These are phyloP conservation scores for Sanghuangporus sanghuang DNA, from an alignment of 1,284 basidiomycete species.

Conservation along the genomic window DNA sequence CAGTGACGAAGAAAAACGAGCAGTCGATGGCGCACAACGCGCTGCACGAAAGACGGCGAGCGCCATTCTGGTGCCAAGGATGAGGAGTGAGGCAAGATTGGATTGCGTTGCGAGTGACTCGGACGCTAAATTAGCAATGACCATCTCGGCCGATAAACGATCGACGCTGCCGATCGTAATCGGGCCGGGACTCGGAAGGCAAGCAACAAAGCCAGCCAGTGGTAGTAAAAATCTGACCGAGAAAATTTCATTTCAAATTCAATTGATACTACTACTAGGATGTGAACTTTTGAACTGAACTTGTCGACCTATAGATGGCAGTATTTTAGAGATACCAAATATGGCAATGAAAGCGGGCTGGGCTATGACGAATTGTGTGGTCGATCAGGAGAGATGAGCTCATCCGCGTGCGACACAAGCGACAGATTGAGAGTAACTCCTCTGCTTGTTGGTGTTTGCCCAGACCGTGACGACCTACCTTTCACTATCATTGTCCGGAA, in stretches of 20 bases:
- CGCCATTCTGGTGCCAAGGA: not conserved
- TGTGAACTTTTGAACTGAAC: not conserved
- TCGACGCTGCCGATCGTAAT: not conserved
- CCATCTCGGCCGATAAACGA: not conserved
- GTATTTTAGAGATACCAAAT: not conserved
- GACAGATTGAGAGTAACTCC: not conserved
- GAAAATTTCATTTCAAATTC: too few relatives aligned
- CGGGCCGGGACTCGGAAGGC: not conserved
- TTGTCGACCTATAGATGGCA: not conserved
- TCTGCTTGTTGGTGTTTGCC: too few relatives aligned
- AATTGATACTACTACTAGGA: too few relatives aligned
- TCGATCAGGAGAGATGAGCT: constrained; percentile 3
- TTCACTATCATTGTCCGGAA: not conserved
- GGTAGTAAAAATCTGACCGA: too few relatives aligned
- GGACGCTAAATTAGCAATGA: not conserved
- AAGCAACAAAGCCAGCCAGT: too few relatives aligned
- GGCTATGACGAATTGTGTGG: not conserved
- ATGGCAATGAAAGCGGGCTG: not conserved
- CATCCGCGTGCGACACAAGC: constrained; percentile 1
- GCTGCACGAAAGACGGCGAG: constrained; percentile 4
- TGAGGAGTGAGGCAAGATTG: not conserved
- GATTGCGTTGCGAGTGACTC: not conserved
- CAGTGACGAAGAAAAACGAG: not conserved
- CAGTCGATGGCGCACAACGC: not conserved
- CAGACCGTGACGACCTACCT: too few relatives aligned